Base-by-base conservation (phyloP, 805 yeast species). In the Candida methanosorbosa region DNA sequence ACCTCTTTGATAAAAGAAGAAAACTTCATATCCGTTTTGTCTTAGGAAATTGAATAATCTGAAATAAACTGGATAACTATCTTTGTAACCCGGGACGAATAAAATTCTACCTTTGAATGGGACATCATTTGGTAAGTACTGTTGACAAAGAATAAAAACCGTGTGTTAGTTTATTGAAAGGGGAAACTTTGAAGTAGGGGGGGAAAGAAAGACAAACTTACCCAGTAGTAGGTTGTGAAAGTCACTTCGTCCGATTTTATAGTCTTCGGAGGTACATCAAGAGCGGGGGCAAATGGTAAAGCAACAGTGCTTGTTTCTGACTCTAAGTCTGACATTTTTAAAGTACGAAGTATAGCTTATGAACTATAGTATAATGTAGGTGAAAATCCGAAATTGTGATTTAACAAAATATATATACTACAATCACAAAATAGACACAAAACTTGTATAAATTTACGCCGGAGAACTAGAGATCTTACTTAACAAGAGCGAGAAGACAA, bases 1-100 rank as follows among this genome's bases (percentile, higher is more conserved):
- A 1, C 92, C 94, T 49, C 88, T 63, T 54, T 81, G 90, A 52
- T 78, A 86, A 53, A 72, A 83, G 48, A 72, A 71, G 50, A 77
- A 80, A 0, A 71, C 63, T 45, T 81, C 87, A 50, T 69, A 79
- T 0, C 90, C 88, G 11, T 43, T 38, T 17, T 49, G 47, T 2
- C 70, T 58, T 36, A 81, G 50, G 4, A 61, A 57, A 45, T 82
- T 87, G 49, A 72, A 69, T 20, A 71, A 46, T 34, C 72, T 69
- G 24, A 62, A 54, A 47, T 77, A 79, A 2, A 72, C 35, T 15
- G 52, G 47, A 9, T 73, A 62, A 37, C 64, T 66, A 45, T 82
- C 94, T 14, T 75, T 70, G 54, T 80, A 82, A 0, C 94, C 94
- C 54, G 82, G 94, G 4, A 81, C 72, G 38, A 70, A 65, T 3